A percentile compares a stretch with the other conserved stretches of the same genome.
Conservation (phyloP, 2,329 filamentous ascomycete species). For the Dothiorella sarmentorum region DNA sequence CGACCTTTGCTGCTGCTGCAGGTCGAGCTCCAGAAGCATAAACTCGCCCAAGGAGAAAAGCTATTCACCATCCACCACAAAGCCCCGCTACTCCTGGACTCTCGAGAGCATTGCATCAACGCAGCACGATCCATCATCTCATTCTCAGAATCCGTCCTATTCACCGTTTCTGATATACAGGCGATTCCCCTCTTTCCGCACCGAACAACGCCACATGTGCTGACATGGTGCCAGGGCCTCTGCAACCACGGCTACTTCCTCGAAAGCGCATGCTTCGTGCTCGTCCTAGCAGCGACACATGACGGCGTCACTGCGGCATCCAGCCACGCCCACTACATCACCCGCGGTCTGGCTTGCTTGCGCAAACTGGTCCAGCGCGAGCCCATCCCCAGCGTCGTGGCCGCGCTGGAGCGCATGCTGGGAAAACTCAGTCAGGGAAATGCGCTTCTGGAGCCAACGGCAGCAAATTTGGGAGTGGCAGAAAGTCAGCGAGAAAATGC, state of each 20-base stretch:
- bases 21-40: background rate
- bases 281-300: background rate
- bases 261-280: conserved; percentile 6
- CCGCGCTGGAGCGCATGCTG: background rate
- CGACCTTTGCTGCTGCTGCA: background rate
- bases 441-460: background rate
- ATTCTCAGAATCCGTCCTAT: background rate
- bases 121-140: background rate
- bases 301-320: background rate
- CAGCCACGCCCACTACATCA: background rate
- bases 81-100: background rate
- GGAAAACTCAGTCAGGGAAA: background rate
- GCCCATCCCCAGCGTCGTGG: conserved; percentile 5
- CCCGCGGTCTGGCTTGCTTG: background rate
- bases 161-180: background rate
- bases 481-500: background rate
- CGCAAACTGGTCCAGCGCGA: background rate
- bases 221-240: background rate
- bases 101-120: background rate
- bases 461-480: too few species aligned
- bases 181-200: background rate
- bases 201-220: background rate
- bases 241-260: conserved; percentile 9
- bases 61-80: background rate
- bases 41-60: background rate